These are phyloP conservation scores for Sungouiella thailandica DNA, from an alignment of 805 yeast species.

Conservation along the genomic window DNA sequence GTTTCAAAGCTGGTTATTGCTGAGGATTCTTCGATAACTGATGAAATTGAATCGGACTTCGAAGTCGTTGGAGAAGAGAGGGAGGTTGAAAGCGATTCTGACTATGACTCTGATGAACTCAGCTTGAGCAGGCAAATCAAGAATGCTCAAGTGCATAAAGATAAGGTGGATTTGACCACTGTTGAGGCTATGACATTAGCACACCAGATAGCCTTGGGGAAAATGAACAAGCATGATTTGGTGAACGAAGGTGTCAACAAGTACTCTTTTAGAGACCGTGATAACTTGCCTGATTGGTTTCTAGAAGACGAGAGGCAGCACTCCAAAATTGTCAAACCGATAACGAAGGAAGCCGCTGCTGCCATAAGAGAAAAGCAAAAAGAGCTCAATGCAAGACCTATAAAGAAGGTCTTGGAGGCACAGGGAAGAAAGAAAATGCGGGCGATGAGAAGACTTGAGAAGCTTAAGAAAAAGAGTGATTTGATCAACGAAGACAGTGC, in stretches of 20 bases:
- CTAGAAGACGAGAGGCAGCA: slow-evolving; percentile 86
- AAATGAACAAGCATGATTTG: slow-evolving; percentile 75
- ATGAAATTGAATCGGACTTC: slow-evolving; percentile 37
- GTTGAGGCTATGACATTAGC: slow-evolving; percentile 98
- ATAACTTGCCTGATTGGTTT: slow-evolving; percentile 96
- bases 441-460: slow-evolving; percentile 80
- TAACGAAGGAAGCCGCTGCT: slow-evolving; percentile 75
- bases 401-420: slow-evolving; percentile 97
- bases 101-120: slow-evolving; percentile 52
- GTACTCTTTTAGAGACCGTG: slow-evolving; percentile 86
- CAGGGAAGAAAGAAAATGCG: slow-evolving; percentile 94
- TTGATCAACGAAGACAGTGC: slow-evolving; percentile 80
- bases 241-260: slow-evolving; percentile 91
- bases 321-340: slow-evolving; percentile 81
- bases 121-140: slow-evolving; percentile 27
- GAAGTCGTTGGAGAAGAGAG: slow-evolving; percentile 35
- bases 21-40: slow-evolving; percentile 38
- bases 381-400: slow-evolving; percentile 91
- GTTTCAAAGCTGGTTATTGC: background rate
- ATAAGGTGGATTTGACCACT: slow-evolving; percentile 78
- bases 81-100: slow-evolving; percentile 34
- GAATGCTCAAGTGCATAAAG: slow-evolving; percentile 45
- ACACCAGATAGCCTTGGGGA: slow-evolving; percentile 89
- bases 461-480: slow-evolving; percentile 89
- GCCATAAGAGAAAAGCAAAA: slow-evolving; percentile 41